These are phyloP conservation scores for Aspergillus carlsbadensis DNA, from an alignment of 495 filamentous ascomycete genomes.

Conservation along the genomic window DNA sequence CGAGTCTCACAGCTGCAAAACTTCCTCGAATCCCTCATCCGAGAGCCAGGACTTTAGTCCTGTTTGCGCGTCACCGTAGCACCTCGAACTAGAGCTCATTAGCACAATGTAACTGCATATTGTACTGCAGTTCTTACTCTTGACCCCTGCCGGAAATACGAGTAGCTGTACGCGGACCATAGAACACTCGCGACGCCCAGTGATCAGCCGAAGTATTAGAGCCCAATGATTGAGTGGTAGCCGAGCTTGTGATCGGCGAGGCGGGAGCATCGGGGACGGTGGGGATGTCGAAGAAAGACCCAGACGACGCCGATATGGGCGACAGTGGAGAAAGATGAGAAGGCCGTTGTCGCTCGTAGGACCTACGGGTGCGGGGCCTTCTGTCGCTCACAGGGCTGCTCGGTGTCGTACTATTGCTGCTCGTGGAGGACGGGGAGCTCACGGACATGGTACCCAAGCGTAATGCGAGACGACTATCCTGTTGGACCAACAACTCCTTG, in stretches of 20 bases:
- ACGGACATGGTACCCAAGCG: conserved; percentile 38
- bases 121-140: conserved; percentile 14
- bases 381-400: conserved; percentile 32
- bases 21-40: conserved; percentile 35
- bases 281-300: conserved; percentile 33
- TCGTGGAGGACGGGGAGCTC: conserved; percentile 28
- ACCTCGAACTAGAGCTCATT: conserved; percentile 43
- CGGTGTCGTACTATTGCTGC: conserved; percentile 30
- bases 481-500: conserved; percentile 34
- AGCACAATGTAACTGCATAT: conserved; percentile 15
- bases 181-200: conserved; percentile 54
- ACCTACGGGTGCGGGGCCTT: conserved; percentile 32
- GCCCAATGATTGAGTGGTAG: conserved; percentile 34
- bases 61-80: conserved; percentile 42
- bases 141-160: conserved; percentile 37
- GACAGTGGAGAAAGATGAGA: conserved; percentile 28
- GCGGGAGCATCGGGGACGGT: conserved; percentile 43
- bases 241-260: conserved; percentile 42
- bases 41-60: conserved; percentile 38
- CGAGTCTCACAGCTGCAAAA: conserved; percentile 46
- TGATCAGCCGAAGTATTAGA: conserved; percentile 38
- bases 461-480: conserved; percentile 36
- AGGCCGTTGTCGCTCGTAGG: conserved; percentile 41
- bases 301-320: conserved; percentile 34
- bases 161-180: conserved; percentile 36